Base-by-base conservation (phyloP, 768 basidiomycete species). In the Royoungia palumana region DNA sequence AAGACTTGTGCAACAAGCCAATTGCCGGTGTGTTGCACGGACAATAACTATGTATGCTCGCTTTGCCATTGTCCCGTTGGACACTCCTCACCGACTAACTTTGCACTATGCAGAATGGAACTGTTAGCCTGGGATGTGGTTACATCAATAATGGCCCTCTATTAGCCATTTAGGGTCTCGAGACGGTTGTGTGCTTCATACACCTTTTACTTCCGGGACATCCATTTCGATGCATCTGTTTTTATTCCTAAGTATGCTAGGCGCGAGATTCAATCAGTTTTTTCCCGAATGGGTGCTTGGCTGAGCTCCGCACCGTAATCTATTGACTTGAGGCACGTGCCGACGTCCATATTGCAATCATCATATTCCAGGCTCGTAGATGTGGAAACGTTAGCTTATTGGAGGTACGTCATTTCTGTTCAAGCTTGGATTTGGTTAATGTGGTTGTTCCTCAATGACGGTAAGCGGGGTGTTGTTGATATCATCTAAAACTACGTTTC, bases 111-210 rank as follows among this genome's bases (percentile, higher is more conserved):
- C 16, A 55, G 53, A 50, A 55, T 13, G 49, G 49, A 19, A 32
- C 41, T 13, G 5, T 55, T 19, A 54, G 47, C 35, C 51, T 59
- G 1, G 56, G 56, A 20, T 58, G 57, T 30, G 27, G 46, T 11
- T 41, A 54, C 35, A 42, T 55, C 13, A 44, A 41, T 14, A 32
- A 32, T 32, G 7, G 6, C 21, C 30, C 52, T 7, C 36, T 44
- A 38, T 2, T 47, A 4, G 21, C n/a, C 17, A 14, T 14, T 6
- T 32, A 49, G 48, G 43, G 21, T 11, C 28, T n/a, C 27, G 21
- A 32, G n/a, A 39, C 14, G 20, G 39, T 34, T 36, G 11, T 24
- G 32, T 34, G 20, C 44, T 28, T 2, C 27, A 24, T 25, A 20
- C 12, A 4, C 16, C 16, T 32, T 24, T 5, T 12, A 13, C 22